Conservation (phyloP, 371 early-diverging fungal genomes). For the Apophysomyces elegans region DNA sequence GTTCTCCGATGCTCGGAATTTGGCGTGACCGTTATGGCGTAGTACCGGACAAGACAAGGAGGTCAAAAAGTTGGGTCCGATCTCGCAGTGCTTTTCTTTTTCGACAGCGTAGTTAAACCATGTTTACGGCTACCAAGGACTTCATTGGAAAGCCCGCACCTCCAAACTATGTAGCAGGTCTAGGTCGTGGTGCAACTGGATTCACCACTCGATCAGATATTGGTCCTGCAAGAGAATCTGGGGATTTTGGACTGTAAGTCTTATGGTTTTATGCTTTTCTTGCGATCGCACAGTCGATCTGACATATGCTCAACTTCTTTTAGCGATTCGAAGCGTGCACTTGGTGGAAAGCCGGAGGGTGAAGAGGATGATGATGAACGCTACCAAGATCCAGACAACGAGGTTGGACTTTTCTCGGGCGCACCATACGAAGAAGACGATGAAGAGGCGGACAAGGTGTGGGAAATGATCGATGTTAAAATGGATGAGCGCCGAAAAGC, state of each 20-base stretch:
- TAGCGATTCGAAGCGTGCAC: constrained; percentile 46
- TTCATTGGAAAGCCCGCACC: constrained; percentile 87
- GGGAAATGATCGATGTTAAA: constrained; percentile 86
- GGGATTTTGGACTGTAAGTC: constrained; percentile 50
- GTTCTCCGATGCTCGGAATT: too few species aligned
- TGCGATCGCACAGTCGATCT: not conserved
- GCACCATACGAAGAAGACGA: constrained; percentile 95
- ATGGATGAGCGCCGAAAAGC: constrained; percentile 90
- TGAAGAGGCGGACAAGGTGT: constrained; percentile 96
- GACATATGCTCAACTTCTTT: not conserved
- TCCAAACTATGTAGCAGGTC: constrained; percentile 94
- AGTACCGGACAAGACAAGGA: too few species aligned
- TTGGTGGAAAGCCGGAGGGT: constrained; percentile 41
- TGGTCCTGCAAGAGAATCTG: constrained; percentile 91
- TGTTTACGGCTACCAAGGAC: constrained; percentile 82
- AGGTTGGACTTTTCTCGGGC: constrained; percentile 86
- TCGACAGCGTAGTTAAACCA: constrained; percentile 19
- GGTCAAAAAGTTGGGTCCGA: too few species aligned
- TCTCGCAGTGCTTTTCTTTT: too few species aligned
- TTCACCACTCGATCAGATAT: constrained; percentile 98
- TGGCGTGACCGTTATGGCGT: too few species aligned
- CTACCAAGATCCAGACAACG: constrained; percentile 94
- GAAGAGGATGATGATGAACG: constrained; percentile 76
- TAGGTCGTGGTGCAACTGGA: constrained; percentile 95
- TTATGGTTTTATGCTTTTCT: not conserved